Evolutionary conservation across 2,329 filamentous ascomycete species (phyloP).

Genomic region (Aspergillus quadricinctus): DNA sequence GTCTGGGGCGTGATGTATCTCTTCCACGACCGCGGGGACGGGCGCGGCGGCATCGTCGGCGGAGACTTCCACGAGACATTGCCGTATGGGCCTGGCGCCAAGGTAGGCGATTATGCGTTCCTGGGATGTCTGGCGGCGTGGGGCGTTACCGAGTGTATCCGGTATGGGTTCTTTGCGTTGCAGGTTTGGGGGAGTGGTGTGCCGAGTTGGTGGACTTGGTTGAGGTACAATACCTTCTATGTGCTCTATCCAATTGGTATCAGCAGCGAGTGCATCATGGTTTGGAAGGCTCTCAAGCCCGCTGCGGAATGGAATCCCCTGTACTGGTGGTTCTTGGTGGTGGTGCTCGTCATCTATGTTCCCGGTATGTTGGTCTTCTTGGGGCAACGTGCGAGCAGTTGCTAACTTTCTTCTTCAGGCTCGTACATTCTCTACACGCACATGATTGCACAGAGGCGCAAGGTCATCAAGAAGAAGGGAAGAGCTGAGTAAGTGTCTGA

Average conservation of each 20-base stretch:
- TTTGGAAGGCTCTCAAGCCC: slow-evolving; percentile 63
- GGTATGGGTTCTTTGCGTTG: slow-evolving; percentile 87
- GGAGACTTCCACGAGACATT: slow-evolving; percentile 10
- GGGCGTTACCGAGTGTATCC: slow-evolving; percentile 85
- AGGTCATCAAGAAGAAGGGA: slow-evolving; percentile 60
- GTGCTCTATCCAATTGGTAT: slow-evolving; percentile 92
- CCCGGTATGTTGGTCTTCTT: slow-evolving; percentile 57
- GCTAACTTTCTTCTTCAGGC: slow-evolving; percentile 41
- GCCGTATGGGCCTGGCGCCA: slow-evolving; percentile 6
- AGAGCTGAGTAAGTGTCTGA: slow-evolving; percentile 24
- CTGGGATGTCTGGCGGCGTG: slow-evolving; percentile 67
- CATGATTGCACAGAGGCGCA: slow-evolving; percentile 87
- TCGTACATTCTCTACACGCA: slow-evolving; percentile 85
- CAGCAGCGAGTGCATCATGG: slow-evolving; percentile 75
- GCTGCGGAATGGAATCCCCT: slow-evolving; percentile 50
- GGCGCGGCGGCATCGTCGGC: slow-evolving; percentile 37
- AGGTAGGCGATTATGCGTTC: slow-evolving; percentile 39
- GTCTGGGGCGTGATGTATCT: slow-evolving; percentile 78
- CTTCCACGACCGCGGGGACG: slow-evolving; percentile 69
- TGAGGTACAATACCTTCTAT: slow-evolving; percentile 78
- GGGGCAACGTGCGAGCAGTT: background rate
- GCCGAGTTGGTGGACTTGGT: slow-evolving; percentile 67
- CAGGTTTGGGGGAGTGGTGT: slow-evolving; percentile 53
- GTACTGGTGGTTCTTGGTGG: slow-evolving; percentile 59
- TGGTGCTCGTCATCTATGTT: slow-evolving; percentile 69